Percentiles rank a stretch among this genome's conserved stretches.
These are phyloP conservation scores for Puccinia horiana DNA, from an alignment of 1,284 basidiomycete species.

Conservation along the genomic window DNA sequence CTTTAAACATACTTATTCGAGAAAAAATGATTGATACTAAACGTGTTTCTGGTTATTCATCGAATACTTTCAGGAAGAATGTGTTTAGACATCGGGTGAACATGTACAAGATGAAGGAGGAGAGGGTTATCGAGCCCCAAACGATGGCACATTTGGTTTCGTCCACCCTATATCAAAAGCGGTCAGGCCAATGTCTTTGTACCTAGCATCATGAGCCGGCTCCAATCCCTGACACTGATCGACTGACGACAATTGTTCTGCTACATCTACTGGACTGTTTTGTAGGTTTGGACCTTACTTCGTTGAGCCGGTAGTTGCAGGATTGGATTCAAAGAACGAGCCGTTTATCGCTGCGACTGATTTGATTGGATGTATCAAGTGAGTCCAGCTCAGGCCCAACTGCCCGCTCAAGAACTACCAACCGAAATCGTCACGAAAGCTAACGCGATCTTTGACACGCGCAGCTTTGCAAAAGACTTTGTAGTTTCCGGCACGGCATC, in stretches of 20 bases:
- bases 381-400: constrained; percentile 61
- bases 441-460: not conserved
- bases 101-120: constrained; percentile 99
- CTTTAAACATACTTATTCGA: not conserved
- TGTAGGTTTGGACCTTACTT: constrained; percentile 87
- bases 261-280: not conserved
- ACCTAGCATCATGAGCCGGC: not conserved
- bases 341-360: constrained; percentile 97
- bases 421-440: not conserved
- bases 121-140: constrained; percentile 92
- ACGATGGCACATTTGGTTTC: constrained; percentile 95
- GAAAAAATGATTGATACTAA: not conserved
- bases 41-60: not conserved
- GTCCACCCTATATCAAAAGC: constrained; percentile 93
- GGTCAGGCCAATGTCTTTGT: constrained; percentile 60
- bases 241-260: not conserved
- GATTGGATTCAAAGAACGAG: constrained; percentile 73
- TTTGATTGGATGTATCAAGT: constrained; percentile 93
- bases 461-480: constrained; percentile 68
- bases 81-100: constrained; percentile 90
- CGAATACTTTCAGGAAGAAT: constrained; percentile 62
- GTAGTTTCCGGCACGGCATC: constrained; percentile 93
- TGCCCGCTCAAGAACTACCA: not conserved
- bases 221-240: not conserved
- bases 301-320: constrained; percentile 94